Evolutionary conservation across 495 filamentous ascomycete species (phyloP), one percentile per base, ranked within the genome.

Genomic region (Achaetomiella virescens): DNA sequence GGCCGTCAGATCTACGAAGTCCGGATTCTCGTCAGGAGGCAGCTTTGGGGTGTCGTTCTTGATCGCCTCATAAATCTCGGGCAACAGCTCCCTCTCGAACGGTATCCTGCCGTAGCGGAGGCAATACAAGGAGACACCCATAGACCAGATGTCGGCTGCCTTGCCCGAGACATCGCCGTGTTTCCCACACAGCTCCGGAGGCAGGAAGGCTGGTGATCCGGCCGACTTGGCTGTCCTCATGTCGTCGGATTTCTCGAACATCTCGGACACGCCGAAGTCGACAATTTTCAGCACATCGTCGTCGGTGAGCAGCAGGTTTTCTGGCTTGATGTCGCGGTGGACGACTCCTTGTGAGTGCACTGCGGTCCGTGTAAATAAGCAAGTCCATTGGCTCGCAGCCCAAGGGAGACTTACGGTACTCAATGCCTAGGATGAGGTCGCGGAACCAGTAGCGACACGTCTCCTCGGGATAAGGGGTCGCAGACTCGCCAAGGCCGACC

Each of bases 201-300:
- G 90, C 35, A 97, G 78, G 66, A 98, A 98, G 9, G 93, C 95
- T 3, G 93, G 93, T 8, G 91, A 96, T 11, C 93, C 93, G 22
- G 91, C 93, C 8, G 91, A 91, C 68, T 97, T 98, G 20, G 87
- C 87, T 2, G 91, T 97, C 69, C 82, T 82, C 95, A 98, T 97
- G 41, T 89, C 80, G 3, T 82, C 85, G 20, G 85, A 67, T 71
- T 95, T 97, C 60, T 92, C 88, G 60, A 98, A 98, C 84, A 97
- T 96, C 68, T 98, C 91, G 4, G 92, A 97, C 11, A 98, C 93
- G 14, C 93, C 93, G 76, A 98, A 98, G 72, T 98, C 93, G 41
- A 96, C 92, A 55, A 98, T 87, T 70, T 97, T 98, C 2, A 98
- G 80, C 25, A 96, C 83, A 63, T 97, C 89, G 52, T 97, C 91